These are phyloP conservation scores for Bolboschoenus planiculmis DNA, from an alignment of 176 grass and related monocot genomes.

Conservation along the genomic window DNA sequence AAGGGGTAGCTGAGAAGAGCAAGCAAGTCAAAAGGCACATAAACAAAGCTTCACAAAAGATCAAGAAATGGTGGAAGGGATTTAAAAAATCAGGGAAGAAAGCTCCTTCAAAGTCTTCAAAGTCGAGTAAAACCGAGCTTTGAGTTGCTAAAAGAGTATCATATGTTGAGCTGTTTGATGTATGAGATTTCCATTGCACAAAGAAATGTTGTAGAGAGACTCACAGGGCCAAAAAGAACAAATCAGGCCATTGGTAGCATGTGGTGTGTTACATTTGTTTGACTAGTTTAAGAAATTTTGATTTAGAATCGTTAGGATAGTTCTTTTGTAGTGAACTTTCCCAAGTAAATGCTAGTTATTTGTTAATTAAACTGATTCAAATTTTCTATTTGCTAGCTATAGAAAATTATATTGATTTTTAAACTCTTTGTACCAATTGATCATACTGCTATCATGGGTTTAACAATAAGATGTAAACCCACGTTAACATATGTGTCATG, in stretches of 20 bases:
- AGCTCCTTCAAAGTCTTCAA: conserved; percentile 27
- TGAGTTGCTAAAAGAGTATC: conserved; percentile 25
- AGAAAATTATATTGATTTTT: too few relatives aligned
- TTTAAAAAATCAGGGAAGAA: conserved; percentile 44
- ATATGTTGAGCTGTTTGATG: not conserved
- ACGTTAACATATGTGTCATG: too few relatives aligned
- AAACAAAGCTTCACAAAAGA: conserved; percentile 45
- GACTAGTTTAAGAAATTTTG: not conserved
- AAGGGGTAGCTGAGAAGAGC: conserved; percentile 40
- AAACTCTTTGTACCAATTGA: too few relatives aligned
- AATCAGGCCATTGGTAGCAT: not conserved
- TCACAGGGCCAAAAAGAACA: not conserved
- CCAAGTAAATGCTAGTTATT: not conserved
- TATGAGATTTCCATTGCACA: not conserved
- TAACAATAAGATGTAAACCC: too few relatives aligned
- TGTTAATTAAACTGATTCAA: not conserved
- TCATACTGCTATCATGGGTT: too few relatives aligned
- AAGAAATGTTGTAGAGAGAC: not conserved
- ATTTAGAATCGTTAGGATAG: not conserved
- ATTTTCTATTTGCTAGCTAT: not conserved
- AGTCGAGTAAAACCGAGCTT: conserved; percentile 55
- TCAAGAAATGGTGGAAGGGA: conserved; percentile 80
- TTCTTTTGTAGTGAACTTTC: not conserved
- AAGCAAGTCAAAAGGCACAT: conserved; percentile 71
- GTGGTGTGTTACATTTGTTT: not conserved